phyloP scores from a whole-genome alignment of 805 yeast genomes.

The Candida ortonii region DNA sequence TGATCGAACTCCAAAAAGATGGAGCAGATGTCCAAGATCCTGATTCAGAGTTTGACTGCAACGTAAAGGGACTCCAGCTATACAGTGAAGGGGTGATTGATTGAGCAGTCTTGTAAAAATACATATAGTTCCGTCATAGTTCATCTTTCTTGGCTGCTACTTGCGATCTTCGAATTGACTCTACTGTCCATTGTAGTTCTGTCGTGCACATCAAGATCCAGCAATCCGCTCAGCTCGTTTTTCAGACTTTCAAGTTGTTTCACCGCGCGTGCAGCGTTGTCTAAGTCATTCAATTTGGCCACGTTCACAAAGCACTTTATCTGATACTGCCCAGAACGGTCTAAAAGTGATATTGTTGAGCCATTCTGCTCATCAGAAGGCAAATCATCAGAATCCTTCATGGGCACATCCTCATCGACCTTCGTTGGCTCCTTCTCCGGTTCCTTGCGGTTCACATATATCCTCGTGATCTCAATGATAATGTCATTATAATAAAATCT shows the following conservation, averaged over 20 bases:
- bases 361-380: no score
- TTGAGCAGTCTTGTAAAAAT: no score
- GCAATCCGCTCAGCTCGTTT: slow-evolving; percentile 62
- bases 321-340: slow-evolving; percentile 54
- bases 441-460: slow-evolving; percentile 36
- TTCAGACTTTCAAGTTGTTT: slow-evolving; percentile 61
- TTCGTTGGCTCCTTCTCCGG: slow-evolving; percentile 8
- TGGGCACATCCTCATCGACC: slow-evolving; percentile 11
- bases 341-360: no score
- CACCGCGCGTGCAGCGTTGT: slow-evolving; percentile 62
- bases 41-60: slow-evolving; percentile 22
- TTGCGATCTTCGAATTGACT: slow-evolving; percentile 37
- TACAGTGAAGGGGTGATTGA: slow-evolving; percentile 9
- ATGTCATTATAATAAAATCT: slow-evolving; percentile 60
- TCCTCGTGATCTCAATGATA: slow-evolving; percentile 56
- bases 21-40: slow-evolving; percentile 12
- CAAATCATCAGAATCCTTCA: no score
- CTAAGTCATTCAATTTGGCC: slow-evolving; percentile 70
- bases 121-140: neutral
- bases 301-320: slow-evolving; percentile 70
- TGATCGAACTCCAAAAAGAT: slow-evolving; percentile 36
- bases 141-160: slow-evolving; percentile 7
- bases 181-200: slow-evolving; percentile 80
- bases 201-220: slow-evolving; percentile 72
- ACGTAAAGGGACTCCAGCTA: slow-evolving; percentile 9